Evolutionary conservation across 2,329 filamentous ascomycete species (phyloP).

Genomic region (Aspergillus calidoustus): DNA sequence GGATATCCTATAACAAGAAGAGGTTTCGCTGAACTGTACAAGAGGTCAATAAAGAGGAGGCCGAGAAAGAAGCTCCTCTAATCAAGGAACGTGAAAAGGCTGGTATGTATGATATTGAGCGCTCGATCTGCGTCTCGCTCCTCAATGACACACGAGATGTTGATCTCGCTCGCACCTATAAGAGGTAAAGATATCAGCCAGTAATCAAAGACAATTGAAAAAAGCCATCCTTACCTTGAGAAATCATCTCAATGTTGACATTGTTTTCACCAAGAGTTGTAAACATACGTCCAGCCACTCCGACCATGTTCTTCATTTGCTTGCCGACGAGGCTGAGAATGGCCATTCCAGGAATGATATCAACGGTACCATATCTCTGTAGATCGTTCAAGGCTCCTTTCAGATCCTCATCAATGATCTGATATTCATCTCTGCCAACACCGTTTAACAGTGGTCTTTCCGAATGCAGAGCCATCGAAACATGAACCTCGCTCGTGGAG

Average conservation of each 20-base stretch:
- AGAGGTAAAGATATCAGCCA: constrained; percentile 18
- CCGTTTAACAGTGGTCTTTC: constrained; percentile 62
- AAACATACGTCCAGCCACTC: constrained; percentile 93
- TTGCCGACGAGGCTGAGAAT: constrained; percentile 93
- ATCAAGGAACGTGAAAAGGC: constrained; percentile 94
- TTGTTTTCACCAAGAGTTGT: constrained; percentile 89
- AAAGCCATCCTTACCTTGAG: constrained; percentile 71
- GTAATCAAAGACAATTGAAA: constrained; percentile 9
- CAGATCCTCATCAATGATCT: constrained; percentile 67
- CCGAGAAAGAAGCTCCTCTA: constrained; percentile 39
- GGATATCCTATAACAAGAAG: constrained; percentile 26
- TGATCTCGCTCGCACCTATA: constrained; percentile 94
- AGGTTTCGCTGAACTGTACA: constrained; percentile 13
- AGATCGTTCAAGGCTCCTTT: constrained; percentile 72
- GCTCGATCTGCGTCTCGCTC: constrained; percentile 87
- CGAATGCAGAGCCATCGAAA: constrained; percentile 93
- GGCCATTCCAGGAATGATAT: constrained; percentile 88
- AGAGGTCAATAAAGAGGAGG: constrained; percentile 3
- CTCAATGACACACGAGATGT: constrained; percentile 97
- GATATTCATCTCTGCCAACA: constrained; percentile 52
- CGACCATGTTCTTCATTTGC: constrained; percentile 97
- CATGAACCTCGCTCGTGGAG: constrained; percentile 94
- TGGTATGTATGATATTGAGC: constrained; percentile 94
- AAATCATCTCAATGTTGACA: constrained; percentile 99
- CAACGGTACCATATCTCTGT: constrained; percentile 82